Percentiles rank a stretch among this genome's conserved stretches.
Evolutionary conservation across 2,329 filamentous ascomycete genomes (phyloP).

Genomic region (Beauveria australis): DNA sequence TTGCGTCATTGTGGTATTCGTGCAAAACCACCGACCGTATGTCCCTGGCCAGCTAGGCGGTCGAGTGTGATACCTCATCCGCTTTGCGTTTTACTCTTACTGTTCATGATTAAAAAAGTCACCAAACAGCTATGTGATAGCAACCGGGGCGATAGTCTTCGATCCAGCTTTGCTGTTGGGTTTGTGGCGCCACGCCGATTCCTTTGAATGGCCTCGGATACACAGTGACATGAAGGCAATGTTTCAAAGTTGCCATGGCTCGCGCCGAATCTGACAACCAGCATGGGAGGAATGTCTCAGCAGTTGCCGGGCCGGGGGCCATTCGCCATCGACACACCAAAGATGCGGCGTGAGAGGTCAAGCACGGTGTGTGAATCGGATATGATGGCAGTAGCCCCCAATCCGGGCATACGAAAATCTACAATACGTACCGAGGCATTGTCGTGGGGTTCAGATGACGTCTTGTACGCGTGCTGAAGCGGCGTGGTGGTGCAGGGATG

Average conservation of each 20-base stretch:
- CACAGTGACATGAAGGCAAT: not conserved
- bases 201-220: conserved; percentile 14
- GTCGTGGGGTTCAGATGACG: too few species aligned
- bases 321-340: not conserved
- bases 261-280: not conserved
- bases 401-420: too few species aligned
- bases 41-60: conserved; percentile 36
- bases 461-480: too few species aligned
- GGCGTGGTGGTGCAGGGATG: too few species aligned
- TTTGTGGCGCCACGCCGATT: conserved; percentile 4
- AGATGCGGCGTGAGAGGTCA: not conserved
- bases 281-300: not conserved
- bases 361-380: not conserved
- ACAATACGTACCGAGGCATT: too few species aligned
- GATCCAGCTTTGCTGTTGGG: conserved; percentile 20
- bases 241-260: not conserved
- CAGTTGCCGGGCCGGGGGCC: too few species aligned
- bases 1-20: not conserved
- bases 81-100: conserved; percentile 37
- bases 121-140: conserved; percentile 35
- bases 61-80: conserved; percentile 35
- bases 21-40: conserved; percentile 15
- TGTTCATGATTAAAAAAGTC: conserved; percentile 29
- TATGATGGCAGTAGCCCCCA: too few species aligned
- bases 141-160: conserved; percentile 29